Conservation (phyloP, 2,329 filamentous ascomycete species). For the Leptographium radiaticola region DNA sequence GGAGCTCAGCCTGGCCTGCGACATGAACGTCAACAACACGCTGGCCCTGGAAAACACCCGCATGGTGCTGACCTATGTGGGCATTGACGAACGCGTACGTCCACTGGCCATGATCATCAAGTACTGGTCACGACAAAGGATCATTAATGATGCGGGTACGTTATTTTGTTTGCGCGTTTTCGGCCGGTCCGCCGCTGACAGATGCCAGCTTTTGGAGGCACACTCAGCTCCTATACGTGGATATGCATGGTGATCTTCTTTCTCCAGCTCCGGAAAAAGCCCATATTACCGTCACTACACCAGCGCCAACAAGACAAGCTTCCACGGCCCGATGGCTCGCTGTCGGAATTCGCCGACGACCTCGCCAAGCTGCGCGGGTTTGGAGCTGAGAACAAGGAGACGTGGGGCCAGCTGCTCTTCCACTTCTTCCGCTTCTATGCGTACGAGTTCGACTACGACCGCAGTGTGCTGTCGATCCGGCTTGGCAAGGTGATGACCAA, state of each 20-base stretch:
- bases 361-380: conserved; percentile 60
- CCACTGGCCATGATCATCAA: conserved; percentile 95
- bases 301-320: conserved; percentile 52
- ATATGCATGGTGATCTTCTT: conserved; percentile 98
- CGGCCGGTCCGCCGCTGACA: neutral
- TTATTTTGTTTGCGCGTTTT: conserved; percentile 1
- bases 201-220: conserved; percentile 68
- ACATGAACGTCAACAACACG: conserved; percentile 99
- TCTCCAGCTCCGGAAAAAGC: conserved; percentile 72
- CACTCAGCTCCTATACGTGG: conserved; percentile 96
- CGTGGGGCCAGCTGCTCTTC: conserved; percentile 76
- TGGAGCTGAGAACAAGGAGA: conserved; percentile 68
- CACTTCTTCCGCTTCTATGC: conserved; percentile 93
- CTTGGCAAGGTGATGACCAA: conserved; percentile 68
- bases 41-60: conserved; percentile 89
- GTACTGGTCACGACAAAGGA: conserved; percentile 85
- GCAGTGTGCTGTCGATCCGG: conserved; percentile 71
- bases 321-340: conserved; percentile 47
- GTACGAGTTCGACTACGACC: conserved; percentile 84
- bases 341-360: conserved; percentile 78
- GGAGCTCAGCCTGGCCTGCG: conserved; percentile 74
- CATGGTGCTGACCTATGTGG: conserved; percentile 95
- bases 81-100: conserved; percentile 80
- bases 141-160: conserved; percentile 87
- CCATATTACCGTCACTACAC: conserved; percentile 77